Conservation (phyloP, 2,329 filamentous ascomycete genomes). For the Aspergillus novoparasiticus region DNA sequence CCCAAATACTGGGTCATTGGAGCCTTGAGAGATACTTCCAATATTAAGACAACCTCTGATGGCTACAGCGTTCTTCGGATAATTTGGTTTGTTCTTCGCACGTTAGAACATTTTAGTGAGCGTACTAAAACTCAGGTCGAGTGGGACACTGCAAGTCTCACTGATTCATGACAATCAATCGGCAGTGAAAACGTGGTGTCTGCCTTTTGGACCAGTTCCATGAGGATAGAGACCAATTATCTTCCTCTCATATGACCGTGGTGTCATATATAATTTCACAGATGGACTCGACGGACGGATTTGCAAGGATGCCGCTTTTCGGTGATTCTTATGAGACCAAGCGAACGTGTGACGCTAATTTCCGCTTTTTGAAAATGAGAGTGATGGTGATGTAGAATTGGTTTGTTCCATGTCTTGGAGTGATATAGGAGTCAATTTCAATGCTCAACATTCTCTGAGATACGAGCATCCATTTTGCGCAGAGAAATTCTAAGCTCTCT, state of each 20-base stretch:
- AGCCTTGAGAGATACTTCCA: background rate
- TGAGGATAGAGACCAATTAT: constrained; percentile 26
- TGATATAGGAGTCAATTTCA: background rate
- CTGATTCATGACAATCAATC: constrained; percentile 38
- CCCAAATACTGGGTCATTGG: background rate
- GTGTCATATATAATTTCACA: constrained; percentile 36
- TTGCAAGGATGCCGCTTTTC: constrained; percentile 36
- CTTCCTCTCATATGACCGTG: constrained; percentile 28
- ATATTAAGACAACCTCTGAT: background rate
- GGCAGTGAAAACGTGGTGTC: constrained; percentile 21
- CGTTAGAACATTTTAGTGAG: constrained; percentile 37
- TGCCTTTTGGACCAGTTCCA: constrained; percentile 13
- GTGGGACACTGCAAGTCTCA: constrained; percentile 32
- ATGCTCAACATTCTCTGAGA: background rate
- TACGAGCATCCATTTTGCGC: background rate
- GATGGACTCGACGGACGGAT: constrained; percentile 20
- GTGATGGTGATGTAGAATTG: background rate
- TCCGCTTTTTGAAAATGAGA: constrained; percentile 31
- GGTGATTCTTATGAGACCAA: constrained; percentile 40
- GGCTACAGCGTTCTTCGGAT: background rate
- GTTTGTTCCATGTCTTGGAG: background rate
- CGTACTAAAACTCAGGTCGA: constrained; percentile 23
- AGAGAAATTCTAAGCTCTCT: background rate
- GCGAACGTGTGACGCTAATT: constrained; percentile 38
- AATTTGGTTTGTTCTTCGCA: constrained; percentile 29